These are phyloP conservation scores for Xylaria sp. DNA, from an alignment of 2,329 filamentous ascomycete species.

Conservation along the genomic window DNA sequence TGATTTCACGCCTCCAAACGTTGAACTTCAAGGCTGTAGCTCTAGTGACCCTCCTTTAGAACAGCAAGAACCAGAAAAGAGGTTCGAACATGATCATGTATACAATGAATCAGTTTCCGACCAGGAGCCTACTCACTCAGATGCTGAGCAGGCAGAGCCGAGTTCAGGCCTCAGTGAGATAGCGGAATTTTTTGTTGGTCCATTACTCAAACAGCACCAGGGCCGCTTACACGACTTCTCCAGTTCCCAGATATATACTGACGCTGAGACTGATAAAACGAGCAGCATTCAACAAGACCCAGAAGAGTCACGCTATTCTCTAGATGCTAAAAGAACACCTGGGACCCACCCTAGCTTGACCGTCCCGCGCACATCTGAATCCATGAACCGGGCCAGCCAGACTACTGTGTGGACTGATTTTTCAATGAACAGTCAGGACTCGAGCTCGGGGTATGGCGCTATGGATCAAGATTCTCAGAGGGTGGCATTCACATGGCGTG, in stretches of 20 bases:
- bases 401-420: constrained; percentile 71
- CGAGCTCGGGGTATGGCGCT: constrained; percentile 49
- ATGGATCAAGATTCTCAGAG: constrained; percentile 42
- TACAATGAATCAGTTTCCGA: constrained; percentile 27
- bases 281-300: constrained; percentile 35
- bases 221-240: constrained; percentile 37
- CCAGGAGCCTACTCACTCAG: constrained; percentile 21
- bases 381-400: constrained; percentile 63
- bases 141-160: constrained; percentile 41
- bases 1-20: constrained; percentile 48
- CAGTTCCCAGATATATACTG: constrained; percentile 29
- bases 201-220: constrained; percentile 44
- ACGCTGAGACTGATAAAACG: constrained; percentile 35
- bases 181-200: constrained; percentile 49
- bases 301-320: constrained; percentile 45
- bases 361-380: constrained; percentile 58
- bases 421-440: constrained; percentile 65
- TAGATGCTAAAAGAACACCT: constrained; percentile 48
- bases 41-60: constrained; percentile 14
- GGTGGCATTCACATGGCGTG: constrained; percentile 43
- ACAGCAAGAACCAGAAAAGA: constrained; percentile 28
- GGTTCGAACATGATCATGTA: constrained; percentile 29
- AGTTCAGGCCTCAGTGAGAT: constrained; percentile 47
- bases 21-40: constrained; percentile 28
- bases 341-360: constrained; percentile 59